A percentile compares a stretch with the other conserved stretches of the same genome.
phyloP scores from a whole-genome alignment of 202 grass and related monocot genomes.

The Schoenoplectus triqueter region DNA sequence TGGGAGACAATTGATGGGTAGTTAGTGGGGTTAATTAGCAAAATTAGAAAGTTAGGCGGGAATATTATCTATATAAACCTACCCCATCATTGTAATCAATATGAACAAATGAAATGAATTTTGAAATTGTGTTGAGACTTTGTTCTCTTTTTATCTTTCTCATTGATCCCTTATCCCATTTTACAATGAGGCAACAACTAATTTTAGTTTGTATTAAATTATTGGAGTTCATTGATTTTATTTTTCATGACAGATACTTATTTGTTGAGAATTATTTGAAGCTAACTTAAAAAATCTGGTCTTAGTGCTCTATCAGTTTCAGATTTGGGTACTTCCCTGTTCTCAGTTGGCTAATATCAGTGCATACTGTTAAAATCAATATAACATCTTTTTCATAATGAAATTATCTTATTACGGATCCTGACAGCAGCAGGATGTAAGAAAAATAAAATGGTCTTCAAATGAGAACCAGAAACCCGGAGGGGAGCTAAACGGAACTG shows the following conservation, averaged over 20 bases:
- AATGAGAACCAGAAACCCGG: not conserved
- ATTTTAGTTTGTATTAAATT: not conserved
- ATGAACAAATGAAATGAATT: too few species aligned
- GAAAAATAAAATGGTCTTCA: not conserved
- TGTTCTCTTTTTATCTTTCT: too few species aligned
- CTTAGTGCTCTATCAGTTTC: not conserved
- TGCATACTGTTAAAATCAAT: not conserved
- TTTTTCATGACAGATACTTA: constrained; percentile 13
- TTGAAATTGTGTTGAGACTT: too few species aligned
- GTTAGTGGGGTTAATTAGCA: too few species aligned
- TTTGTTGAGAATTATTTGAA: constrained; percentile 7
- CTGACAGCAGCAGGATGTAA: too few species aligned
- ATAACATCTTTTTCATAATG: not conserved
- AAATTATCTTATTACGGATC: too few species aligned
- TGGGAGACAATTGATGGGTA: too few species aligned
- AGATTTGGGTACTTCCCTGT: not conserved
- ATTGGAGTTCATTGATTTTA: not conserved
- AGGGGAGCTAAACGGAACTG: not conserved
- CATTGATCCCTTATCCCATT: too few species aligned
- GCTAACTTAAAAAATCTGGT: constrained; percentile 10
- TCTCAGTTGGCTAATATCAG: not conserved
- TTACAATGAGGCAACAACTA: not conserved
- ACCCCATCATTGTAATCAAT: too few species aligned
- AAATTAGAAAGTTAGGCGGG: too few species aligned
- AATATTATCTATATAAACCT: too few species aligned